Percentiles rank a stretch among this genome's conserved stretches.
Evolutionary conservation across 805 yeast species (phyloP).

Genomic region (Schwanniomyces polymorphus): DNA sequence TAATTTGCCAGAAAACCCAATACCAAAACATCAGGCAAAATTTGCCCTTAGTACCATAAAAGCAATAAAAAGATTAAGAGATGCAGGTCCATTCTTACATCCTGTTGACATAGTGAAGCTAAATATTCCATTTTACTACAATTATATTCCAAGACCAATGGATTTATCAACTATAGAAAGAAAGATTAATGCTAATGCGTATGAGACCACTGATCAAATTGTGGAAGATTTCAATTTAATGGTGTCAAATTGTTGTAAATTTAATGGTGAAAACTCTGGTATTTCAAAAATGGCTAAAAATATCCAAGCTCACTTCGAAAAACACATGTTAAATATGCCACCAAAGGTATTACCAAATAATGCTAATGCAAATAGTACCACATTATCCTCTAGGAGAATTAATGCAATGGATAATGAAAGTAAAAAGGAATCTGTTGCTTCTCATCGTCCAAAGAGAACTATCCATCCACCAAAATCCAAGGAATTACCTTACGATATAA

Average conservation of each 20-base stretch:
- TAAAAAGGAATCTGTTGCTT: slow-evolving; percentile 58
- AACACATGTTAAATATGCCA: slow-evolving; percentile 91
- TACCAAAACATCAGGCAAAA: slow-evolving; percentile 81
- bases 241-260: slow-evolving; percentile 77
- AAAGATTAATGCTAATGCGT: slow-evolving; percentile 69
- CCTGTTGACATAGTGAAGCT: slow-evolving; percentile 91
- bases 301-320: slow-evolving; percentile 88
- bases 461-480: slow-evolving; percentile 96
- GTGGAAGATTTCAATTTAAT: slow-evolving; percentile 79
- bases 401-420: slow-evolving; percentile 13
- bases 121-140: slow-evolving; percentile 88
- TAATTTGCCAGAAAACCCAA: slow-evolving; percentile 63
- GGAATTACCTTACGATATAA: slow-evolving; percentile 85
- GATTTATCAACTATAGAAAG: slow-evolving; percentile 88
- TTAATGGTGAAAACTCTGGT: slow-evolving; percentile 81
- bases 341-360: slow-evolving; percentile 41
- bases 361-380: slow-evolving; percentile 11
- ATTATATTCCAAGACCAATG: slow-evolving; percentile 85
- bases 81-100: slow-evolving; percentile 82
- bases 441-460: slow-evolving; percentile 90
- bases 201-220: slow-evolving; percentile 67
- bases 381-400: slow-evolving; percentile 17
- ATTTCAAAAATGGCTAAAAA: slow-evolving; percentile 91
- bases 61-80: slow-evolving; percentile 86
- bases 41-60: slow-evolving; percentile 77